Evolutionary conservation across 2,329 filamentous ascomycete genomes (phyloP), one percentile per base, ranked within the genome.

Genomic region (Moelleriella libera): DNA sequence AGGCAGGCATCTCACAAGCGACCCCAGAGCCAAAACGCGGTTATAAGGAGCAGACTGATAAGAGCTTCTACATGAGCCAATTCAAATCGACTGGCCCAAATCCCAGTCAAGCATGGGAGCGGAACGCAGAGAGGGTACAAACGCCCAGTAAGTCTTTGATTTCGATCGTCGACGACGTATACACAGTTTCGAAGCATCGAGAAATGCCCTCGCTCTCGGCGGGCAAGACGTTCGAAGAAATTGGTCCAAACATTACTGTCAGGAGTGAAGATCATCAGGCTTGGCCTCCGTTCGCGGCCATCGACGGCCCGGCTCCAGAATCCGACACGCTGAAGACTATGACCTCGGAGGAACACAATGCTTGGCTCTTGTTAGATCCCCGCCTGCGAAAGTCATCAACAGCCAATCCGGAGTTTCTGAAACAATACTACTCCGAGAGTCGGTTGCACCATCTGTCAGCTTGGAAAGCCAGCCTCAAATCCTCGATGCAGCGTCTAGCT

Each of bases 401-500:
- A 1, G 85, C 88, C 7, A 94, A 98, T 54, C 92, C 94, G 0
- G 82, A 92, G 37, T 98, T 98, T 51, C 71, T 98, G 1, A 85
- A 90, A 53, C 89, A 97, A 51, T 98, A 87, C 59, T 98, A 97
- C 60, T 85, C 88, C 5, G 89, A 97, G 65, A 97, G 90, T 51
- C 83, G 92, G 29, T 72, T 98, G 21, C 94, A 98, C 63, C 92
- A 98, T 60, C 69, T 98, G 0, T 96, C 90, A 0, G 88, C 87
- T 1, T 97, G 92, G 94, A 98, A 97, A 69, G 85, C 90, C 1
- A 86, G 94, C 50, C 68, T 98, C 4, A 98, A 97, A 63, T 82
- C 88, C 0, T 82, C 85, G 56, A 81, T 98, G 59, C 90, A 96
- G 63, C 80, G 76, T 6, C 69, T 94, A 48, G 82, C 89, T 7